Conservation (phyloP, 257 asterid genomes). For the Cordia subcordata region DNA sequence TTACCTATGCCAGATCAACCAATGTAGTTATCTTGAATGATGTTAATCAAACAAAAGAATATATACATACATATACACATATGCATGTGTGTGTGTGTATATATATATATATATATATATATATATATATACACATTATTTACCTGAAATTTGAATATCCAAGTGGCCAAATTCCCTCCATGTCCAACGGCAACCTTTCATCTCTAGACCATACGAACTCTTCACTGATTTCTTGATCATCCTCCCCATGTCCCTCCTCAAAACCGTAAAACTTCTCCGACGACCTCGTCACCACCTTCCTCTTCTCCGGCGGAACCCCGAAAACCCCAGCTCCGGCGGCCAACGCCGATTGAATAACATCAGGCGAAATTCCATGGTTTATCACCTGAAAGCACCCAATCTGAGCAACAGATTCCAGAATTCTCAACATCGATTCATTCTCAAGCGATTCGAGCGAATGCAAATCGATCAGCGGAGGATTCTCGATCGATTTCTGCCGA, state of each 20-base stretch:
- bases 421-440: constrained; percentile 15
- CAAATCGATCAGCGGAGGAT: constrained; percentile 52
- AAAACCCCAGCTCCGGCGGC: constrained; percentile 50
- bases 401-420: constrained; percentile 35
- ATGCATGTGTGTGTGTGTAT: too few species aligned
- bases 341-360: constrained; percentile 42
- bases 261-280: constrained; percentile 59
- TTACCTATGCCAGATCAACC: too few species aligned
- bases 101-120: too few species aligned
- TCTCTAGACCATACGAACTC: constrained; percentile 79
- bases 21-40: too few species aligned
- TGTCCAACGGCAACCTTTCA: constrained; percentile 34
- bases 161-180: constrained; percentile 84
- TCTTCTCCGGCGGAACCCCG: constrained; percentile 45
- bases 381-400: constrained; percentile 69
- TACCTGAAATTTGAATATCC: constrained; percentile 88
- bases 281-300: constrained; percentile 39
- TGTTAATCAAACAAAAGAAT: too few species aligned
- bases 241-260: constrained; percentile 66
- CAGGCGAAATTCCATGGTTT: constrained; percentile 64
- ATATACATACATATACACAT: too few species aligned
- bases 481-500: constrained; percentile 41
- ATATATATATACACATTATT: not conserved
- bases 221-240: constrained; percentile 43
- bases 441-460: constrained; percentile 19